Base-by-base conservation (phyloP, 495 filamentous ascomycete species). In the Aspergillus ostianus region DNA sequence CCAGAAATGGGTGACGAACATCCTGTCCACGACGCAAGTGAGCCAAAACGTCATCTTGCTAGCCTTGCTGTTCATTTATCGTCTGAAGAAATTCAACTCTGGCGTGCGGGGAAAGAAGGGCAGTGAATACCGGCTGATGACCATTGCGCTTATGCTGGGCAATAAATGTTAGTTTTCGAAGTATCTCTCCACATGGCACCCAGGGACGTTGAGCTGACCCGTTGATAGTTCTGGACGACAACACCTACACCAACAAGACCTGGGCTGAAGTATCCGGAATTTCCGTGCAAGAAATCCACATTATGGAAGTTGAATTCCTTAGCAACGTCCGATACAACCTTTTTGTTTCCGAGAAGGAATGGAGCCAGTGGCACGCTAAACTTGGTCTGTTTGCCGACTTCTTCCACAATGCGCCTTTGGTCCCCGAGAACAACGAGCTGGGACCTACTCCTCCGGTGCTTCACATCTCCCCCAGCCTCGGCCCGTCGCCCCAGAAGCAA, bases 261-360 rank as follows among this genome's bases (percentile, higher is more conserved):
- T 99, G 95, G 95, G 94, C 95, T 15, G 95, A 99, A 65, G 95
- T 99, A 47, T 97, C 95, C 23, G 88, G 91, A 18, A 96, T 99
- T 59, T 88, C 90, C 4, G 95, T 98, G 13, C 86, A 86, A 55
- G 95, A 99, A 73, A 96, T 99, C 47, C 95, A 99, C 69, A 86
- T 97, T 45, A 99, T 99, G 95, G 95, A 99, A 70, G 95, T 99
- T 0, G 95, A 99, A 72, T 99, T 99, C 67, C 80, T 99, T 58
- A 97, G 94, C 80, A 98, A 99, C 70, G 94, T 99, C 85, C 86
- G 92, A 66, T 99, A 99, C 70, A 91, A 89, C 62, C 80, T 99
- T 1, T 88, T 91, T 68, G 89, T 89, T 1, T 95, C 92, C 0
- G 83, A 92, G 67, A 74, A 73, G 29, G 82, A 96, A 69, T 99